Base-by-base conservation (phyloP, 2,329 filamentous ascomycete species). In the Fusarium napiforme region DNA sequence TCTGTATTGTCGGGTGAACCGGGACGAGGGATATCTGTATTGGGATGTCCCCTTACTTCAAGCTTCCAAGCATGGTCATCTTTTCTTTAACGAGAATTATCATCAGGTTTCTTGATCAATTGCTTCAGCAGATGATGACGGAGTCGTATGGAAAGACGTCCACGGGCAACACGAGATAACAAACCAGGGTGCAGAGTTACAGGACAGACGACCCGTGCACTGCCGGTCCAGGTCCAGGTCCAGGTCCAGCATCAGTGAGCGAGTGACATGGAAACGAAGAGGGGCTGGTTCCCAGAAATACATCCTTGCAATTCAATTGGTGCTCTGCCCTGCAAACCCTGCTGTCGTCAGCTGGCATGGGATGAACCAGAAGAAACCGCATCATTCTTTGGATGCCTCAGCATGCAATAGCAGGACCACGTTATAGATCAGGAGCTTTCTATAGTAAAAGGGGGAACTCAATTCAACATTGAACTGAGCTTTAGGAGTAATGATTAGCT, bases 1-100 rank as follows among this genome's bases (percentile, higher is more conserved):
- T 47, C 52, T 55, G 55, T 66, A 46, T 63, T 66, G 50, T 70
- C 68, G 56, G 67, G 56, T 47, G 61, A 70, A 71, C 68, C 65
- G 60, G 53, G 39, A 59, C 40, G 34, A 50, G 32, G 28, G 34
- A n/a, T 55, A 19, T 58, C 32, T n/a, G 19, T 50, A 50, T 30
- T 50, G 32, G 40, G 55, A 28, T 9, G 9, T 49, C 26, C 36
- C n/a, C 55, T 61, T 34, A 32, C 23, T 12, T 11, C n/a, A 21
- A 18, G 19, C 23, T 12, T 55, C n/a, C 8, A 10, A 9, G 30
- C 12, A 52, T 52, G 30, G 6, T 14, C 12, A 43, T 64, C 42
- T n/a, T n/a, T 53, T 4, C 26, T n/a, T 21, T 12, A 37, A 45
- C 23, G 21, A 62, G 45, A 52, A 28, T 39, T 7, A 19, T 4